These are phyloP conservation scores for Spinellus fusiger DNA, from an alignment of 192 early-diverging fungal genomes.

Conservation along the genomic window DNA sequence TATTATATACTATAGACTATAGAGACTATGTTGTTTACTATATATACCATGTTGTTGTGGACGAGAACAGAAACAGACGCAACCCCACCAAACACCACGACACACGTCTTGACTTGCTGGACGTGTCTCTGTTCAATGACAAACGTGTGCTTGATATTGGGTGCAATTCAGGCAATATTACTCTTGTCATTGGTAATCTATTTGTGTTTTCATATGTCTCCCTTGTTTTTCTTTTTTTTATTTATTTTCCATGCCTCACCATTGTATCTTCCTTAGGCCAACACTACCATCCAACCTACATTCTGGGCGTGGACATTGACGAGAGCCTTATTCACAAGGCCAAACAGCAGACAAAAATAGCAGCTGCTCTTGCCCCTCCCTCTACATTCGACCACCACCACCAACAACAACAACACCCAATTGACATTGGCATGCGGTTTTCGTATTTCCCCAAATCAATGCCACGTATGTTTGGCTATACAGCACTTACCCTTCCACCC, in stretches of 20 bases:
- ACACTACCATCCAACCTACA: constrained; percentile 40
- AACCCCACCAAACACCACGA: constrained; percentile 38
- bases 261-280: no score
- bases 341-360: constrained; percentile 28
- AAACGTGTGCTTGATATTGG: constrained; percentile 72
- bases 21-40: background rate
- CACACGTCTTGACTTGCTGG: constrained; percentile 50
- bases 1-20: background rate
- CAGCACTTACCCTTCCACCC: constrained; percentile 24
- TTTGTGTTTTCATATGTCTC: no score
- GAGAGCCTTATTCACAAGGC: constrained; percentile 56
- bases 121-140: constrained; percentile 38
- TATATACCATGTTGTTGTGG: background rate
- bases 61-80: constrained; percentile 1
- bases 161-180: constrained; percentile 67
- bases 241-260: no score
- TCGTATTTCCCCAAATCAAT: constrained; percentile 54
- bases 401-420: background rate
- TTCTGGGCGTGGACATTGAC: constrained; percentile 77
- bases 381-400: constrained; percentile 6
- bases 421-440: constrained; percentile 10
- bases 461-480: constrained; percentile 31
- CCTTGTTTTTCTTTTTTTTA: no score
- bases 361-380: constrained; percentile 42
- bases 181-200: constrained; percentile 51